Percentiles rank a stretch among this genome's conserved stretches.
Evolutionary conservation across 352 stramenopile genomes (phyloP).

Genomic region (Phytopythium aichiense): DNA sequence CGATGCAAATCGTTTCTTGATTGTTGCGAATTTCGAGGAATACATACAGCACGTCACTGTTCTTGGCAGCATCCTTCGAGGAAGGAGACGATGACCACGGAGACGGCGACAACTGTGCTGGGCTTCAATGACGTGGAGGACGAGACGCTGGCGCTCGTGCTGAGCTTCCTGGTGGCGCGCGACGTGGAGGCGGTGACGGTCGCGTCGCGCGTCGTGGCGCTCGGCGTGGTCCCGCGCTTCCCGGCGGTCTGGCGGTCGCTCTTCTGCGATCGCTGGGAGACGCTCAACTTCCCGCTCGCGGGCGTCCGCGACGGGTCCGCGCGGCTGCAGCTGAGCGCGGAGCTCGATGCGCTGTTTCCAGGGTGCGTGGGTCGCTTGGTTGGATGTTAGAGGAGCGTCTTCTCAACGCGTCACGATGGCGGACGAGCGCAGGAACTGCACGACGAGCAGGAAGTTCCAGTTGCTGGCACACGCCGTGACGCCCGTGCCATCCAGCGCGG

Average conservation of each 20-base stretch:
- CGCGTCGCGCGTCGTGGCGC: constrained; percentile 35
- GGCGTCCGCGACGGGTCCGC: constrained; percentile 13
- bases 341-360: constrained; percentile 38
- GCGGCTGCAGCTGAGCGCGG: constrained; percentile 31
- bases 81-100: too few relatives aligned
- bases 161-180: constrained; percentile 32
- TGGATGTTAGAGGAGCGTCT: not conserved
- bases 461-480: constrained; percentile 63
- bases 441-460: constrained; percentile 65
- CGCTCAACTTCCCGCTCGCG: constrained; percentile 53
- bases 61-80: too few relatives aligned
- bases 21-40: too few relatives aligned
- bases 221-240: constrained; percentile 44
- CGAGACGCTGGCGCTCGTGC: constrained; percentile 45
- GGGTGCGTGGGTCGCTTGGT: constrained; percentile 18
- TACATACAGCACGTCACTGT: too few relatives aligned
- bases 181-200: constrained; percentile 60
- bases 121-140: constrained; percentile 33
- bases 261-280: constrained; percentile 53
- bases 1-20: too few relatives aligned
- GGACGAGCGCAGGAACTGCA: constrained; percentile 15
- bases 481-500: constrained; percentile 56
- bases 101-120: not conserved
- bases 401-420: not conserved
- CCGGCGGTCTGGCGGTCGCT: constrained; percentile 53